Evolutionary conservation across 768 basidiomycete genomes (phyloP), one percentile per base, ranked within the genome.

Genomic region (Thelephora ganbajun): DNA sequence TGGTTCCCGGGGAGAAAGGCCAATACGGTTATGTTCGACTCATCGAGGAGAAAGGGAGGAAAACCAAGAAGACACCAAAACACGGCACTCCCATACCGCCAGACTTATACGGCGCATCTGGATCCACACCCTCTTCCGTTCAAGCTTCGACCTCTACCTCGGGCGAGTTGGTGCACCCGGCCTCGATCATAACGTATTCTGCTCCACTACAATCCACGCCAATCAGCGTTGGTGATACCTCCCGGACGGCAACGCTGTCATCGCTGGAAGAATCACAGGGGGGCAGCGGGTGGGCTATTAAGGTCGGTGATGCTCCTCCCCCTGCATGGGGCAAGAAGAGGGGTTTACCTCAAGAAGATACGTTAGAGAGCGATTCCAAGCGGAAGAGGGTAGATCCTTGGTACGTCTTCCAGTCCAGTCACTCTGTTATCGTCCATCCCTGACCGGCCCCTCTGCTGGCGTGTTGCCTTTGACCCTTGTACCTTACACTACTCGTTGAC

Each of bases 21-120:
- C 84, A 87, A 51, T 86, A 85, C 53, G 84, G 83, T 26, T 88
- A 84, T 51, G 80, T 88, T 23, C 80, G 86, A 9, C 74, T 79
- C 55, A 66, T 79, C 0, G 84, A 86, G 54, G 80, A 78, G 55
- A 85, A 80, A 57, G 66, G 69, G 2, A 86, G 74, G 44, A 56
- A 57, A 14, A 26, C 39, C n/a, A 49, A 56, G 37, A 53, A 50
- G 43, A 14, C 18, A 18, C 16, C 9, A 41, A 58, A 58, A 48
- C 26, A 46, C 13, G 51, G 48, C 7, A 11, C 16, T 22, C 37
- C 37, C 20, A 41, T 41, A 3, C 43, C 43, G 43, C 7, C 16
- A 18, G 7, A 26, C 13, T 13, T 26, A 7, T 7, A n/a, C 26
- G 26, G 16, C 43, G 43, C 23, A 44, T 44, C 18, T 26, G 43